Base-by-base conservation (phyloP, 129 eudicot species). In the Artemisia argyi region DNA sequence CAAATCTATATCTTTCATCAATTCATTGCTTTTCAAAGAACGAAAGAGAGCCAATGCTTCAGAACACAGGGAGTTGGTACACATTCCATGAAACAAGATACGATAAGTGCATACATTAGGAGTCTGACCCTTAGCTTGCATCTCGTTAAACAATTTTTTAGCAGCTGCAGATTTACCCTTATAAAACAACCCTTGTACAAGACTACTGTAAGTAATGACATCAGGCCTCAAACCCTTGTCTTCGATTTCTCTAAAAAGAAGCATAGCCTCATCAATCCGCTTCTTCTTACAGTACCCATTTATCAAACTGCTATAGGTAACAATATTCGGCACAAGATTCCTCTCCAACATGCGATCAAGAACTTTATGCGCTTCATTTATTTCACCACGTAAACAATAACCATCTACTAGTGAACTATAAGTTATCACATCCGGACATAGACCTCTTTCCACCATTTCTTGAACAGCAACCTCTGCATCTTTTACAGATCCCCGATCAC, bases 401-500 rank as follows among this genome's bases (percentile, higher is more conserved):
- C 63, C 63, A 58, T 58, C 32, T 9, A 58, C 13, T 3, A 58
- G 35, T n/a, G 35, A 15, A 3, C 30, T 58, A 58, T 58, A 58
- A 58, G 63, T 58, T 1, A 20, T 19, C 26, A 58, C 63, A 20
- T 58, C 20, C 32, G 32, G 63, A 58, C 35, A 58, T 58, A 19
- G 63, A n/a, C n/a, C 63, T 58, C 63, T 58, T 58, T 58, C 30
- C 63, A 58, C n/a, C 63, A 58, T 58, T 58, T 20, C 63, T 58
- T 13, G 35, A 12, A 58, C 32, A 57, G 32, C 32, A 20, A 57
- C 30, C n/a, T 57, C 32, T 19, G 62, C 62, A 20, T 57, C 62
- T 19, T 57, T 57, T 57, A 57, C 32, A 19, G 1, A 14, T 3
- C 63, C 32, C 0, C 2, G 63, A 58, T 58, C 26, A 14, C 63